Base-by-base conservation (phyloP, 192 early-diverging fungal genomes). In the Rhizophagus clarus region DNA sequence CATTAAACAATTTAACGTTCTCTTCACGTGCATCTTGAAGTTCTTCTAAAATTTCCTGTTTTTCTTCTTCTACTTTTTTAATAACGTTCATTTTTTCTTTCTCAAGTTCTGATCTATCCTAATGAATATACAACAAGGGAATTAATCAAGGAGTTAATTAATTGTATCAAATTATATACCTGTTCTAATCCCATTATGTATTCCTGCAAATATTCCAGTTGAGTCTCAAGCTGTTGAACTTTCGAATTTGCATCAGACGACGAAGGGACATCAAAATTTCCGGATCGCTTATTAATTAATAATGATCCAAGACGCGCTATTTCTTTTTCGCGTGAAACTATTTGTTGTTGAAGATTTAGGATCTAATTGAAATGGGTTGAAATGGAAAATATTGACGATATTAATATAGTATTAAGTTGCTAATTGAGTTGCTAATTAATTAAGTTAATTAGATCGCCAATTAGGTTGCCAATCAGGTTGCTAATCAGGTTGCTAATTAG, bases 211-310 rank as follows among this genome's bases (percentile, higher is more conserved):
- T 79, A 79, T 70, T 79, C 77, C 24, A 40, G 10, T 32, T 79
- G 77, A n/a, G 69, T 72, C 77, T 79, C 77, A 24, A 79, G 45
- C 29, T 79, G 77, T 49, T 72, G 63, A 28, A 79, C 8, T 34
- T 51, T 37, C 14, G 66, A 79, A 47, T 63, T 51, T 32, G 56
- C 12, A 17, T 11, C 28, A 22, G 20, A 22, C 3, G 37, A 12
- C 10, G 71, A 40, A 42, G 71, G 12, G 32, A 7, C 71, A 47
- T 0, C 12, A 15, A 10, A 4, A 7, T 42, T 42, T 14, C 32
- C 42, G n/a, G 71, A 34, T 4, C 71, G 71, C 42, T 72, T 72
- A 26, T 26, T 42, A 15, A 47, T 34, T 15, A 72, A 29, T 12
- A 73, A 22, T 15, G 62, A 26, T 28, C 67, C 34, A 24, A 79